Base-by-base conservation (phyloP, 208 protist species). In the Leishmania turanica region DNA sequence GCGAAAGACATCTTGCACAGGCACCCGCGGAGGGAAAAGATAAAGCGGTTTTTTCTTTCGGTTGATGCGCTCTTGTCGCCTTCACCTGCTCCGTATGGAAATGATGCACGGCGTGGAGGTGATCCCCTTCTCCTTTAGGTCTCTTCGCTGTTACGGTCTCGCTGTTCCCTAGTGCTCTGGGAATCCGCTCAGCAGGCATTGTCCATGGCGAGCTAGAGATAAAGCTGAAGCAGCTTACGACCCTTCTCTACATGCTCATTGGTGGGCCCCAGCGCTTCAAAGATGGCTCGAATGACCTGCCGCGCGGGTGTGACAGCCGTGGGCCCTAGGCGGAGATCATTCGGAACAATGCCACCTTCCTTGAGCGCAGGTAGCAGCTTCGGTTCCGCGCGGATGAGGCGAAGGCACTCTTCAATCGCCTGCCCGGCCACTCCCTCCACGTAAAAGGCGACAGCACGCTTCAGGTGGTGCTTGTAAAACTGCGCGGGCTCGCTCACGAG, bases 361-460 rank as follows among this genome's bases (percentile, higher is more conserved):
- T 97, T 96, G 64, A 97, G 82, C 4, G 84, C 91, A 0, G 91
- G 83, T 24, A 97, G 80, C 68, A 97, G 79, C 74, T 96, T 95
- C 27, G 73, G 91, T 79, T 97, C 94, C 4, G 89, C 87, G 1
- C 94, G 90, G 77, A 97, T 95, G 19, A 97, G 79, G 11, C 88
- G 82, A 37, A 97, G 82, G 60, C 88, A 92, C 76, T 96, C 92
- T 77, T 94, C 89, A 75, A 97, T 96, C 7, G 89, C 90, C 71
- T 90, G 88, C n/a, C 89, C 81, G 9, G 78, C 70, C 21, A 83
- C 77, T n/a, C 87, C 89, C 77, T 97, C 94, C 40, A 96, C 82
- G 84, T 90, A 92, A 82, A 92, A 91, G 3, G 89, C 91, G 17
- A 95, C 88, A 19, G 89, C 90, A 34, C 94, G 84, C 82, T 96